Evolutionary conservation across 352 stramenopile species (phyloP).

Genomic region (Phytophthora boehmeriae): DNA sequence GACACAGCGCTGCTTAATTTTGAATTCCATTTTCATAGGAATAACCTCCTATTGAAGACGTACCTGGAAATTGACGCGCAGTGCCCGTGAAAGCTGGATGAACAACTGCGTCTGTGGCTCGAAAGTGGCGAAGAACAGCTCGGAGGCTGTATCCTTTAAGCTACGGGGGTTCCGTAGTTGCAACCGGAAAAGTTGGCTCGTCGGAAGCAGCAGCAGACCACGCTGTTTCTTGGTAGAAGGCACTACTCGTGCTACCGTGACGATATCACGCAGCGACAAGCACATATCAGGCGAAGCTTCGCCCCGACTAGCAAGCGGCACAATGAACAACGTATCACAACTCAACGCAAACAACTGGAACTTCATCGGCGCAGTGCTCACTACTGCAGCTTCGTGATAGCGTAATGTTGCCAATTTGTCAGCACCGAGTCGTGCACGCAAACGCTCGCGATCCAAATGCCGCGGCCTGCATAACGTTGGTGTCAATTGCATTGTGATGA

Average conservation of each 20-base stretch:
- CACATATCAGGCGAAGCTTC: constrained; percentile 20
- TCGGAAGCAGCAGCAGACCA: constrained; percentile 49
- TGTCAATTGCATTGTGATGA: constrained; percentile 27
- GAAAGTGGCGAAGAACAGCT: constrained; percentile 66
- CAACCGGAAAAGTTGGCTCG: constrained; percentile 61
- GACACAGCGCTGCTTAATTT: constrained; percentile 10
- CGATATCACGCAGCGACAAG: constrained; percentile 34
- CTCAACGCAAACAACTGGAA: constrained; percentile 65
- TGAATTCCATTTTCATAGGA: not conserved
- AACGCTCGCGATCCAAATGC: constrained; percentile 60
- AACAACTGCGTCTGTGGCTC: constrained; percentile 64
- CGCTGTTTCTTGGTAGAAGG: constrained; percentile 42
- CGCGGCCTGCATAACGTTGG: constrained; percentile 61
- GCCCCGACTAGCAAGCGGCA: constrained; percentile 42
- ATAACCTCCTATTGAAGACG: too few species aligned
- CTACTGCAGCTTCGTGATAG: constrained; percentile 68
- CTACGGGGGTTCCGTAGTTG: constrained; percentile 20
- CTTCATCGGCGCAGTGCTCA: constrained; percentile 25
- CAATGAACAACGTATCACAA: constrained; percentile 45
- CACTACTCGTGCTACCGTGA: constrained; percentile 42
- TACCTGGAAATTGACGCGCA: constrained; percentile 56
- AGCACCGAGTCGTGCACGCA: constrained; percentile 40
- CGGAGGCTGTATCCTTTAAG: constrained; percentile 8
- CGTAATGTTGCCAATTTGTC: constrained; percentile 42
- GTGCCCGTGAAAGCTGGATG: constrained; percentile 48